Evolutionary conservation across 495 filamentous ascomycete species (phyloP).

Genomic region (Aspergillus asperescens): DNA sequence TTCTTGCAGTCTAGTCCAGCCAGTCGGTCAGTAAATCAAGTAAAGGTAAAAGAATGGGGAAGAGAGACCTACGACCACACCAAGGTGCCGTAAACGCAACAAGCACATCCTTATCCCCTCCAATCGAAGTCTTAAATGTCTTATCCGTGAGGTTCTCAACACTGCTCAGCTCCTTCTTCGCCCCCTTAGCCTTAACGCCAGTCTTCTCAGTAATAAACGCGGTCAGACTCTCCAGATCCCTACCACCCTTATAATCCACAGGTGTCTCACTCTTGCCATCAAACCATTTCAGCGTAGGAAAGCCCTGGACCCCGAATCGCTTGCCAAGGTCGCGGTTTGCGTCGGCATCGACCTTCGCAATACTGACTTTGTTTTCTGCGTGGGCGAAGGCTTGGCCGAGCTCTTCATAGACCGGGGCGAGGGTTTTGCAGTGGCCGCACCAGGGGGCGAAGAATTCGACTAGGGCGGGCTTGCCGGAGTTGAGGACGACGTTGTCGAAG

Average conservation of each 20-base stretch:
- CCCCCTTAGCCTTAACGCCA: slow-evolving; percentile 67
- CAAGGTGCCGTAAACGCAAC: slow-evolving; percentile 96
- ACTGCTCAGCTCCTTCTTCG: slow-evolving; percentile 64
- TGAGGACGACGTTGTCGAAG: slow-evolving; percentile 83
- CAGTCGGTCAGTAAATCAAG: neutral
- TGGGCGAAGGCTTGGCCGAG: slow-evolving; percentile 69
- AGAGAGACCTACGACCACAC: slow-evolving; percentile 79
- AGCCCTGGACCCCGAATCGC: slow-evolving; percentile 84
- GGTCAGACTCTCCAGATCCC: slow-evolving; percentile 81
- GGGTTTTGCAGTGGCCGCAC: slow-evolving; percentile 98
- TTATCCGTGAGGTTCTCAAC: slow-evolving; percentile 76
- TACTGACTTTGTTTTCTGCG: slow-evolving; percentile 74
- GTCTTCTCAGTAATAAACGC: slow-evolving; percentile 85
- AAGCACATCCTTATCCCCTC: slow-evolving; percentile 81
- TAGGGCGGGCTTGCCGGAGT: slow-evolving; percentile 90
- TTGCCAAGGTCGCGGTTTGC: slow-evolving; percentile 75
- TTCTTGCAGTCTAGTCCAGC: slow-evolving; percentile 78
- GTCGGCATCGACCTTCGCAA: slow-evolving; percentile 96
- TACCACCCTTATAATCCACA: slow-evolving; percentile 75
- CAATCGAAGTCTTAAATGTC: slow-evolving; percentile 71
- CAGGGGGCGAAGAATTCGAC: slow-evolving; percentile 99
- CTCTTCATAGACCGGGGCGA: slow-evolving; percentile 92
- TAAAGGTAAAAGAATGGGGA: slow-evolving; percentile 4
- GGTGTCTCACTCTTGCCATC: slow-evolving; percentile 92
- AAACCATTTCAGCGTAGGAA: slow-evolving; percentile 97